A percentile compares a stretch with the other conserved stretches of the same genome.
Evolutionary conservation across 768 basidiomycete genomes (phyloP).

Genomic region (Boletus huronensis): DNA sequence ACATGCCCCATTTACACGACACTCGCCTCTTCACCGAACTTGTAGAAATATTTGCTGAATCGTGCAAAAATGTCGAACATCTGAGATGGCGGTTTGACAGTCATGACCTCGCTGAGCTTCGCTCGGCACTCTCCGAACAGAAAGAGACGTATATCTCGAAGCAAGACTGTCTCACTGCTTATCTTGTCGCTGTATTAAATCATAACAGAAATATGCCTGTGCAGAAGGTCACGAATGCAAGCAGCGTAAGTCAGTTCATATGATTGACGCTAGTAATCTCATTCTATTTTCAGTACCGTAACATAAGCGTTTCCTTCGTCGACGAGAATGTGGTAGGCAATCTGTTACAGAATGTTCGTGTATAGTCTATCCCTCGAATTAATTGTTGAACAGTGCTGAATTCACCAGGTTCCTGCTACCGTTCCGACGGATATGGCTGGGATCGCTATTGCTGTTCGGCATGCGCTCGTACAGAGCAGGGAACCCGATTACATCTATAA

Average conservation of each 20-base stretch:
- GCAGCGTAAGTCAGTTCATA: conserved; percentile 22
- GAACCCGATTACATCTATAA: conserved; percentile 14
- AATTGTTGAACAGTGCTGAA: background rate
- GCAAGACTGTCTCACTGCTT: conserved; percentile 33
- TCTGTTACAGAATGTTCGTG: conserved; percentile 20
- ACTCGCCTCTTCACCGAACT: conserved; percentile 19
- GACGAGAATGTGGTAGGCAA: conserved; percentile 18
- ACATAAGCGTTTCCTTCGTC: conserved; percentile 16
- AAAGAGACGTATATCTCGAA: conserved; percentile 11
- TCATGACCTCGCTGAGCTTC: conserved; percentile 14
- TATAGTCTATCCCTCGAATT: background rate
- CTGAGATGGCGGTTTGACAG: conserved; percentile 16
- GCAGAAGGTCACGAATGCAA: conserved; percentile 24
- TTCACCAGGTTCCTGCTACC: conserved; percentile 6
- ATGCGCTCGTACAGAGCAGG: conserved; percentile 11
- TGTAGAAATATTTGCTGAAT: conserved; percentile 10
- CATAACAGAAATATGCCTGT: conserved; percentile 10
- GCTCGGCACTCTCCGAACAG: conserved; percentile 7
- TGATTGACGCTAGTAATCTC: background rate
- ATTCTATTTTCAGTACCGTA: conserved; percentile 18
- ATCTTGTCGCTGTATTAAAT: conserved; percentile 24
- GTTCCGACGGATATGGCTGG: conserved; percentile 17
- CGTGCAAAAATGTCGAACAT: conserved; percentile 7
- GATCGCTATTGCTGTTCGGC: conserved; percentile 18
- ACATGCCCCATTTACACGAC: conserved; percentile 26